phyloP scores from a whole-genome alignment of 371 early-diverging fungal genomes.

The Haplosporangium sp. region DNA sequence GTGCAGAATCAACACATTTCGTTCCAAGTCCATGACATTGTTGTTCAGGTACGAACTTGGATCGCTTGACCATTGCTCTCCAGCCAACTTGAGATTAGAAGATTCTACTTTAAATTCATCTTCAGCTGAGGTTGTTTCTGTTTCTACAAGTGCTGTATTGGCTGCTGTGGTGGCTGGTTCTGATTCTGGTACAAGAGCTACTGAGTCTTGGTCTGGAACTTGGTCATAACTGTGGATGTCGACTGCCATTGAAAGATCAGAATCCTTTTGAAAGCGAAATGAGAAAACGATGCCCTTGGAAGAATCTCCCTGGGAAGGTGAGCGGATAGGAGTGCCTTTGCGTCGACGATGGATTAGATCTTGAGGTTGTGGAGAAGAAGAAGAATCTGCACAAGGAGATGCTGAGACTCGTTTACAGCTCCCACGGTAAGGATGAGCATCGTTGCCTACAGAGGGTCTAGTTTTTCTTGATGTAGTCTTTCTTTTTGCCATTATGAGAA shows the following conservation, averaged over 20 bases:
- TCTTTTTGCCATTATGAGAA: constrained; percentile 32
- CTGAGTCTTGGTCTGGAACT: constrained; percentile 18
- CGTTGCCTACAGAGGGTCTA: constrained; percentile 10
- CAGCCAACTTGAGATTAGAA: constrained; percentile 26
- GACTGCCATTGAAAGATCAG: constrained; percentile 51
- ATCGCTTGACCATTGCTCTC: constrained; percentile 50
- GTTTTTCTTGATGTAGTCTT: constrained; percentile 31
- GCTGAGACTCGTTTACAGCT: constrained; percentile 32
- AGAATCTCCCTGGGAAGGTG: constrained; percentile 47
- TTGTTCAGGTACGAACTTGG: constrained; percentile 44
- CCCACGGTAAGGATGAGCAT: constrained; percentile 26
- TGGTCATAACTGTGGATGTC: constrained; percentile 51
- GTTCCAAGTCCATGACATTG: constrained; percentile 47
- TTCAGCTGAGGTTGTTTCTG: constrained; percentile 5
- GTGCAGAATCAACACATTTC: constrained; percentile 51
- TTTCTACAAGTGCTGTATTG: constrained; percentile 6
- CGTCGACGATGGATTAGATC: constrained; percentile 51
- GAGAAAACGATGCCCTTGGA: constrained; percentile 53
- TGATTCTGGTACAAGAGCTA: constrained; percentile 1
- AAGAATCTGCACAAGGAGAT: constrained; percentile 45
- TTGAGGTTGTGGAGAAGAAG: constrained; percentile 46
- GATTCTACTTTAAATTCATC: constrained; percentile 11
- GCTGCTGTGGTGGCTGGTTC: not conserved
- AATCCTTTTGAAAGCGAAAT: constrained; percentile 45
- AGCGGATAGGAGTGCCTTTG: constrained; percentile 48